Evolutionary conservation across 1,139 yeast species (phyloP), one percentile per base, ranked within the genome.

Genomic region (Yamadazyma triangularis): DNA sequence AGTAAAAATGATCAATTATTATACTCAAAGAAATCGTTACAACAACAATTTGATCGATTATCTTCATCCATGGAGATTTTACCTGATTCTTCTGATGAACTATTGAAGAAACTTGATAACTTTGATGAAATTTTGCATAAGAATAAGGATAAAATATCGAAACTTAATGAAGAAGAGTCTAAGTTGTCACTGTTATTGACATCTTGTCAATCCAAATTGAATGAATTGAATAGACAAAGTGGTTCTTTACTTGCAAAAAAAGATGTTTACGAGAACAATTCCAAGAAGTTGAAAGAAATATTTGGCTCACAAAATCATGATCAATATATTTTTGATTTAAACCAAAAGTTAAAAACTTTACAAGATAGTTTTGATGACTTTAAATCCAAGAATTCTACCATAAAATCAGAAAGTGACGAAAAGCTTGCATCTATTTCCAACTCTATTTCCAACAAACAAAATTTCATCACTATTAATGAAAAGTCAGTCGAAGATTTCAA

Each of bases 201-300:
- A 8, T 18, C 28, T 0, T 29, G 50, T 2, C 60, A 77, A 29
- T 45, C 45, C 1, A 45, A 54, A 4, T 64, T 68, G 32, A 72
- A 73, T 40, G 53, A 53, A 2, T 50, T 65, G 13, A 67, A 73
- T 6, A 59, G 77, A 20, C 48, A 62, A 28, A 77, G 77, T 40
- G 95, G 93, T 3, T 72, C 77, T 28, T 56, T 80, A 29, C 64
- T 62, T 33, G 73, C 79, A 0, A 69, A 71, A 25, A 65, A 81
- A 44, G 29, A 33, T 3, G 50, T 44, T 23, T 56, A 53, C 31
- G 41, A 45, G 8, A 31, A 32, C 6, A 45, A 54, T 27, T 5
- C 48, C 19, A 23, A 32, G 5, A 36, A 38, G 5, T 33, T 51
- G 10, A 16, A 30, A 10, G 32, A 32, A 4, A 19, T 42, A 8